These are phyloP conservation scores for Abrus pulchellus DNA, from an alignment of 306 rosid species.

Conservation along the genomic window DNA sequence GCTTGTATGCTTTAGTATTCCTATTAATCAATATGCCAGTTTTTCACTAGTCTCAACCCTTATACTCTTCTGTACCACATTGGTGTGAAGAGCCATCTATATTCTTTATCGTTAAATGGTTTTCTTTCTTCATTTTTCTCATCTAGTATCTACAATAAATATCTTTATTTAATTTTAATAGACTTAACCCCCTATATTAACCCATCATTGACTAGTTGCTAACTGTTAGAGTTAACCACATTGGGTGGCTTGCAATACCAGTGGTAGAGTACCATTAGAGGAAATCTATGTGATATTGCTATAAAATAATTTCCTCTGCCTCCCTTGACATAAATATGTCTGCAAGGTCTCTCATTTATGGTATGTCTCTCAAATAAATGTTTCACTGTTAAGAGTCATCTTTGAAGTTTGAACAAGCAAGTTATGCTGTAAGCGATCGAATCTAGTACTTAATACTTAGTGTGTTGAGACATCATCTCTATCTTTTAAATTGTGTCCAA, in stretches of 20 bases:
- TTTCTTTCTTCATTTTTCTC: conserved; percentile 1
- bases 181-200: neutral
- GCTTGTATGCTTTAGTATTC: conserved; percentile 17
- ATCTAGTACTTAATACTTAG: neutral
- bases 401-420: neutral
- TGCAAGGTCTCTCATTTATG: neutral
- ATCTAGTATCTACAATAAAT: neutral
- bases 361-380: neutral
- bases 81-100: conserved; percentile 16
- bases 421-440: neutral
- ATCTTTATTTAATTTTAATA: neutral
- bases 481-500: neutral
- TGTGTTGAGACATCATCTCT: neutral
- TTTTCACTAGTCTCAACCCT: neutral
- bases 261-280: neutral
- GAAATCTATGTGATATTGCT: neutral
- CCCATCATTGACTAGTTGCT: neutral
- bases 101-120: conserved; percentile 11
- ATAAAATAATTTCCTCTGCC: neutral
- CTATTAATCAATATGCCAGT: neutral
- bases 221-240: neutral
- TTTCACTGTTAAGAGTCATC: conserved; percentile 19
- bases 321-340: neutral
- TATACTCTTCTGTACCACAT: neutral
- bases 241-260: neutral